Conservation (phyloP, 306 rosid species). For the Fragaria vesca region DNA sequence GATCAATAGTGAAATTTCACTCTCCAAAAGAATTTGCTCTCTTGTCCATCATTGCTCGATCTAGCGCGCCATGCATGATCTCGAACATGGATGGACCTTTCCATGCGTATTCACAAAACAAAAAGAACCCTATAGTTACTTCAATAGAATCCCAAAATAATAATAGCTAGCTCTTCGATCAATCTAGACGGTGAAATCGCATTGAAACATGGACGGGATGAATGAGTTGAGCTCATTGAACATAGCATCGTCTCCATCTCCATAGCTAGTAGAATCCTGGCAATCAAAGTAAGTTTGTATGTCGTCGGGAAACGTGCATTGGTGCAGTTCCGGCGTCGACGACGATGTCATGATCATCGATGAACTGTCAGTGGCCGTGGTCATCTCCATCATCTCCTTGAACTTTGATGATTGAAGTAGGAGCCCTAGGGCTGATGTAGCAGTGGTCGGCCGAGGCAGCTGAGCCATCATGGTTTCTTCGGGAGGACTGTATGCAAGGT, state of each 20-base stretch:
- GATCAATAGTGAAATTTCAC: constrained; percentile 10
- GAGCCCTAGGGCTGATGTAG: constrained; percentile 48
- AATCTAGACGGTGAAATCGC: constrained; percentile 23
- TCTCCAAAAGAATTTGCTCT: constrained; percentile 2
- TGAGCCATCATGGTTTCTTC: constrained; percentile 18
- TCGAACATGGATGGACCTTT: constrained; percentile 1
- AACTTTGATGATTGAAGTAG: constrained; percentile 45
- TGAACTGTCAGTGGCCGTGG: neutral
- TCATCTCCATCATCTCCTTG: constrained; percentile 52
- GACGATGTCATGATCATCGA: constrained; percentile 18
- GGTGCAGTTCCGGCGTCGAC: neutral
- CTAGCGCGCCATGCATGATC: neutral
- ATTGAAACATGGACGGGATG: constrained; percentile 32
- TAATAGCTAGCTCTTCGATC: neutral
- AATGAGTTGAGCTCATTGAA: constrained; percentile 37
- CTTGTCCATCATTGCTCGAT: constrained; percentile 3
- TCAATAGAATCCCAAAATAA: neutral
- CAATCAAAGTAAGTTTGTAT: constrained; percentile 36
- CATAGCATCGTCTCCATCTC: constrained; percentile 33
- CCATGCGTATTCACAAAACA: constrained; percentile 15
- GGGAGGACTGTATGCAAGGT: constrained; percentile 11
- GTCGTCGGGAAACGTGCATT: constrained; percentile 33
- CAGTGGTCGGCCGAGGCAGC: constrained; percentile 30
- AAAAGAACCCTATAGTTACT: neutral
- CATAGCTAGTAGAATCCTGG: constrained; percentile 29